A percentile compares a stretch with the other conserved stretches of the same genome.
These are phyloP conservation scores for Neophaeococcomyces mojaviensis DNA, from an alignment of 2,329 filamentous ascomycete species.

Conservation along the genomic window DNA sequence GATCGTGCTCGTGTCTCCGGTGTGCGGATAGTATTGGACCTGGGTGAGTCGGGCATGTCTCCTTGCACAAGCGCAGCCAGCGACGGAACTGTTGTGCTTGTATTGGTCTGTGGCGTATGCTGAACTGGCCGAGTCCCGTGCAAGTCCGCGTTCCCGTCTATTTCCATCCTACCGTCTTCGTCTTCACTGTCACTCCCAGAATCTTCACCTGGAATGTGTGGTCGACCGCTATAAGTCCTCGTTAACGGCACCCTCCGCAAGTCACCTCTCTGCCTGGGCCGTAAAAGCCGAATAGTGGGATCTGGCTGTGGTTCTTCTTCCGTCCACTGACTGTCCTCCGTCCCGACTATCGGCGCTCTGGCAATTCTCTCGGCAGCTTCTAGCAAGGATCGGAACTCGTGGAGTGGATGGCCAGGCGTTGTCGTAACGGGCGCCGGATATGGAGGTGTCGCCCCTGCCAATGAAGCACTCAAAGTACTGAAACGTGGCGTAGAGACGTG, in stretches of 20 bases:
- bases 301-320: constrained; percentile 1
- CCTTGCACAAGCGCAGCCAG: too few relatives aligned
- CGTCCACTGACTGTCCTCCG: neutral
- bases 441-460: neutral
- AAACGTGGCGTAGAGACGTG: too few relatives aligned
- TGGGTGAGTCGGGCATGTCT: neutral
- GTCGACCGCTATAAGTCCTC: constrained; percentile 3
- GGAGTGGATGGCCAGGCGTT: neutral
- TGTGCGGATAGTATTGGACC: neutral
- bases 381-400: constrained; percentile 7
- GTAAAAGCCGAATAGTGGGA: neutral
- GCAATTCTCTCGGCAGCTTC: constrained; percentile 7
- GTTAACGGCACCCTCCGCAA: neutral
- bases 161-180: neutral
- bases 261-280: neutral
- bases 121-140: too few relatives aligned
- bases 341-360: neutral
- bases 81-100: too few relatives aligned
- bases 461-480: too few relatives aligned
- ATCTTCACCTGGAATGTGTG: constrained; percentile 7
- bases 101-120: too few relatives aligned
- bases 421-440: neutral
- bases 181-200: constrained; percentile 3
- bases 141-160: neutral
- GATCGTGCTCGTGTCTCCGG: neutral